Conservation (phyloP, 768 basidiomycete species). For the Paxillus ammoniavirescens region DNA sequence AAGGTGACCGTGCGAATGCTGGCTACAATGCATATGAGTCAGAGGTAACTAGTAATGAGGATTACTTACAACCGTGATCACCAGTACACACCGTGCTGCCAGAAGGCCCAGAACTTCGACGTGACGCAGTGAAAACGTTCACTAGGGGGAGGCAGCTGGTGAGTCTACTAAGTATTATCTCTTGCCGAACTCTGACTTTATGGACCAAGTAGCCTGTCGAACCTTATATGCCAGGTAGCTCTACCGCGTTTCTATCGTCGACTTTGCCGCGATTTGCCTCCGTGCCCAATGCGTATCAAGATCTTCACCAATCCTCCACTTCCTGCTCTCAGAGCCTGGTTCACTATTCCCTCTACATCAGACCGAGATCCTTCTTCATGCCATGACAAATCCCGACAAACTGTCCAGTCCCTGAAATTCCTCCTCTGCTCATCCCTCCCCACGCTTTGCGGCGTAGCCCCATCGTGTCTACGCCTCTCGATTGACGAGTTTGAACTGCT, state of each 20-base stretch:
- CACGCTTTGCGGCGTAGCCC: neutral
- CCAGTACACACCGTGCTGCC: too few species aligned
- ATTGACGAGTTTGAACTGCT: slow-evolving; percentile 31
- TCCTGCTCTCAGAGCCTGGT: slow-evolving; percentile 53
- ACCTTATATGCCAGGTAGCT: neutral
- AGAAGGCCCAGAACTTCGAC: too few species aligned
- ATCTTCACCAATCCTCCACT: slow-evolving; percentile 49
- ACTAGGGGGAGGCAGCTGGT: too few species aligned
- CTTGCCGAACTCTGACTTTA: too few species aligned
- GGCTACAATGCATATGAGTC: neutral
- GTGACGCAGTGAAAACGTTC: too few species aligned
- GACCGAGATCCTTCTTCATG: slow-evolving; percentile 3
- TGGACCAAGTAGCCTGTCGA: neutral
- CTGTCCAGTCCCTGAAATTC: slow-evolving; percentile 18
- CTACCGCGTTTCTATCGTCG: neutral
- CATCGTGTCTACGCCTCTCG: slow-evolving; percentile 15
- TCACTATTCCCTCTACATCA: slow-evolving; percentile 29
- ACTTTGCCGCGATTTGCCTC: neutral
- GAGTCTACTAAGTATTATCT: neutral
- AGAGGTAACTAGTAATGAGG: too few species aligned
- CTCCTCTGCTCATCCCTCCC: slow-evolving; percentile 17
- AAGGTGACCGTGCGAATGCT: slow-evolving; percentile 6
- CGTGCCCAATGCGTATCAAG: slow-evolving; percentile 44
- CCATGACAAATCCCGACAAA: neutral
- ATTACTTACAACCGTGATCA: too few species aligned